Evolutionary conservation across 805 yeast genomes (phyloP), one percentile per base, ranked within the genome.

Genomic region (Millerago galiae): DNA sequence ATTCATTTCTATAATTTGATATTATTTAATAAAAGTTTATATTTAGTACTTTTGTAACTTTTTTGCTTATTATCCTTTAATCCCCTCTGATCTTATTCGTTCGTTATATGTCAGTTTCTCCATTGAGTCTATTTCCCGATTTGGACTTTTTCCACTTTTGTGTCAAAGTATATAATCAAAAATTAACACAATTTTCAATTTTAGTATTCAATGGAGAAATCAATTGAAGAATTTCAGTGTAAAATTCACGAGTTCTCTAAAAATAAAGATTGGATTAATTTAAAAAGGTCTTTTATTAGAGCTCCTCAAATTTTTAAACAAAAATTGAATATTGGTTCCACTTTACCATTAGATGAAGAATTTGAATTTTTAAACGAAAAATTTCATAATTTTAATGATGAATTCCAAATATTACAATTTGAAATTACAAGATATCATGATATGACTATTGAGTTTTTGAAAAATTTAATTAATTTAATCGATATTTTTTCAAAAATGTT

Each of bases 271-370:
- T 55, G 59, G 57, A 38, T 53, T 28, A 53, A 53, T 35, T 63
- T 88, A 47, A 84, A 83, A 52, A 85, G 84, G 62, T 77, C 90
- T 25, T 65, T 88, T 47, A 78, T 79, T 34, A 70, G 96, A 51
- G 95, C 96, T 5, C 99, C 99, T 35, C 98, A 93, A 63, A 78
- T 75, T 48, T 71, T 93, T 60, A 83, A 89, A 51, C 95, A 85
- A 65, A 89, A 87, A 71, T 61, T 91, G 63, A 81, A 89, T 61
- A 83, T 84, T 82, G 95, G 81, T 2, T 67, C 67, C 17, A 63
- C 61, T 16, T 74, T 43, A 3, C 36, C 82, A 6, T 68, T 63
- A 31, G 99, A 93, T 57, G 46, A 46, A 25, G 48, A 44, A 25
- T 53, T 46, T 40, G 47, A 48, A 8, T 10, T 3, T 3, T 14